Evolutionary conservation across 1,139 yeast species (phyloP), one percentile per base, ranked within the genome.

Genomic region (Kodamaea anthophila): DNA sequence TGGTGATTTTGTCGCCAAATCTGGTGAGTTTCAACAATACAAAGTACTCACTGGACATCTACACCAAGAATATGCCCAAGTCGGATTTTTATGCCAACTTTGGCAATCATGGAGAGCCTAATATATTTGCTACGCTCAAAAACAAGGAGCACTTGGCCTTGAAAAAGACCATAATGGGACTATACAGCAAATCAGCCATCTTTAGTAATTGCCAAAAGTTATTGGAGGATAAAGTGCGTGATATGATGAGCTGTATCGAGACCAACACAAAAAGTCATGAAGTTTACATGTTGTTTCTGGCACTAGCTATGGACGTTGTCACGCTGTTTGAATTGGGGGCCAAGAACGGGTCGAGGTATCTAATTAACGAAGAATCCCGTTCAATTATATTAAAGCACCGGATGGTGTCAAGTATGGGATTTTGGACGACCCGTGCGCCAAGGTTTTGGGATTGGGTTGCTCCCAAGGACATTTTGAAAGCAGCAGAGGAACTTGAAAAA

Each of bases 301-400:
- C 79, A n/a, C 60, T 80, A 43, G 87, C 91, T 2, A 72, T 80
- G 76, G 87, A 80, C 42, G 79, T 75, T 4, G 76, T 78, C 2
- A 68, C 80, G 2, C 66, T 70, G 9, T 76, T 77, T 47, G 77
- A 77, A 34, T 64, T 77, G 37, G 88, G 88, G 0, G 41, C 50
- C 0, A 53, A 56, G 8, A 59, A 62, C 32, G 68, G 72, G 15
- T 60, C 79, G 1, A 49, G 60, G 29, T 51, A 72, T 23, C 45
- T 74, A 23, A 40, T 49, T 8, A 44, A 57, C 15, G 58, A 66
- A 1, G 53, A 55, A 25, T 65, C 68, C 13, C 46, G 72, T 12
- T 50, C 54, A 15, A 61, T 76, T 26, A 60, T 77, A 12, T 49
- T 58, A 8, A 58, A 63, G 16, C 81, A 76, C 44, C 53, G 80